Conservation (phyloP, 2,329 filamentous ascomycete species). For the Aspergillus bombycis region DNA sequence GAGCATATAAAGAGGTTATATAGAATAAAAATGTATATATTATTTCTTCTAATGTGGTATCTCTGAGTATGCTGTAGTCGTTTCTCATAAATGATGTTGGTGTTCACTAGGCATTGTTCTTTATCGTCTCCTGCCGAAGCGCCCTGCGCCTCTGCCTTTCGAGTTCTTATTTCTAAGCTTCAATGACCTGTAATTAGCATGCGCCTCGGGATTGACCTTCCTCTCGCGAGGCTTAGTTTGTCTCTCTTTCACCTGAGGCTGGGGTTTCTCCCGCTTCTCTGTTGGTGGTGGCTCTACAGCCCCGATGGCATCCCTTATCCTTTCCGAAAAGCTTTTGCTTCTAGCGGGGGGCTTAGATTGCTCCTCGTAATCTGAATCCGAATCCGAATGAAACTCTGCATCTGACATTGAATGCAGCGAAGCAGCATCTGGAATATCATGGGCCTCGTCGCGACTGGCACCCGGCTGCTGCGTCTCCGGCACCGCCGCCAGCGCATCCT, state of each 20-base stretch:
- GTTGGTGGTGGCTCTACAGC: constrained; percentile 21
- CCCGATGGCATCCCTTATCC: constrained; percentile 41
- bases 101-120: not conserved
- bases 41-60: constrained; percentile 21
- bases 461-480: constrained; percentile 32
- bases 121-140: constrained; percentile 42
- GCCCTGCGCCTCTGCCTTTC: constrained; percentile 37
- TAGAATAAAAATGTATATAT: constrained; percentile 12
- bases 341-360: constrained; percentile 22
- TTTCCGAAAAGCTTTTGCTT: constrained; percentile 39
- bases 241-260: constrained; percentile 20
- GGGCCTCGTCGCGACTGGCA: constrained; percentile 13
- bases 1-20: constrained; percentile 13
- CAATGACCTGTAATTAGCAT: constrained; percentile 53
- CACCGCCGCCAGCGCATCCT: constrained; percentile 35
- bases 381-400: constrained; percentile 34
- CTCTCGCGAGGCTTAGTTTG: constrained; percentile 32
- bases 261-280: constrained; percentile 19
- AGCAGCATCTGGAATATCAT: constrained; percentile 19
- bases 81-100: constrained; percentile 19
- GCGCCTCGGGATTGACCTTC: constrained; percentile 49
- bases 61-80: constrained; percentile 19
- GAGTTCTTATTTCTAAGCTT: constrained; percentile 48
- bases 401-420: constrained; percentile 35
- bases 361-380: constrained; percentile 35